phyloP scores from a whole-genome alignment of 2,329 filamentous ascomycete species.

The Tolypocladium tundrense region DNA sequence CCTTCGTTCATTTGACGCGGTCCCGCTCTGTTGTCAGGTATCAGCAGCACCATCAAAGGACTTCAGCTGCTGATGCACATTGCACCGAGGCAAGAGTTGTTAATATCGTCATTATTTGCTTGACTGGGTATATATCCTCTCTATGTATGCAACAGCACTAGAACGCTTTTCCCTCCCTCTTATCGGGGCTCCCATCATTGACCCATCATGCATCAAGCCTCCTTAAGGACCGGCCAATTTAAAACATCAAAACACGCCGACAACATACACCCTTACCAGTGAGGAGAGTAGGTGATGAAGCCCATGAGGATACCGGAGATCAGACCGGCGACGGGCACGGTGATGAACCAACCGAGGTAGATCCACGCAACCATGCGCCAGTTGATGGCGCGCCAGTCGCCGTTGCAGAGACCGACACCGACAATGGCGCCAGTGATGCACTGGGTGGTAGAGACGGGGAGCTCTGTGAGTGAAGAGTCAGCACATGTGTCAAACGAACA shows the following conservation, averaged over 20 bases:
- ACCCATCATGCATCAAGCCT: neutral
- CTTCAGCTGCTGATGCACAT: no score
- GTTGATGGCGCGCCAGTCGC: conserved; percentile 48
- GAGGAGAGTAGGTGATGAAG: conserved; percentile 51
- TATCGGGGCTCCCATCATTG: neutral
- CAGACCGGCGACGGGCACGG: conserved; percentile 45
- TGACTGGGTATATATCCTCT: neutral
- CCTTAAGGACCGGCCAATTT: neutral
- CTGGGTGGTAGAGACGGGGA: conserved; percentile 56
- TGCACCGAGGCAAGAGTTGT: neutral
- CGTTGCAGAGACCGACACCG: conserved; percentile 51
- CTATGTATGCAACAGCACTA: neutral
- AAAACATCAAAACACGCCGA: neutral
- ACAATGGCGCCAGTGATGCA: conserved; percentile 54
- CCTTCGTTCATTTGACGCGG: no score
- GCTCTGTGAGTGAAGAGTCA: conserved; percentile 21
- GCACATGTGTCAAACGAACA: neutral
- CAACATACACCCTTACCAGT: conserved; percentile 19
- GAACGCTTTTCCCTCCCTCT: neutral
- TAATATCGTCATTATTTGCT: neutral
- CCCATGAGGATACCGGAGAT: conserved; percentile 52
- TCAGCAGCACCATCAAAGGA: no score
- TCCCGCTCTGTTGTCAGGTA: no score
- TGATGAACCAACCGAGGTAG: conserved; percentile 50
- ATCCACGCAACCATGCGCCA: conserved; percentile 53